A percentile compares a stretch with the other conserved stretches of the same genome.
phyloP scores from a whole-genome alignment of 2,329 filamentous ascomycete species.

The Plectosphaerella sp. region DNA sequence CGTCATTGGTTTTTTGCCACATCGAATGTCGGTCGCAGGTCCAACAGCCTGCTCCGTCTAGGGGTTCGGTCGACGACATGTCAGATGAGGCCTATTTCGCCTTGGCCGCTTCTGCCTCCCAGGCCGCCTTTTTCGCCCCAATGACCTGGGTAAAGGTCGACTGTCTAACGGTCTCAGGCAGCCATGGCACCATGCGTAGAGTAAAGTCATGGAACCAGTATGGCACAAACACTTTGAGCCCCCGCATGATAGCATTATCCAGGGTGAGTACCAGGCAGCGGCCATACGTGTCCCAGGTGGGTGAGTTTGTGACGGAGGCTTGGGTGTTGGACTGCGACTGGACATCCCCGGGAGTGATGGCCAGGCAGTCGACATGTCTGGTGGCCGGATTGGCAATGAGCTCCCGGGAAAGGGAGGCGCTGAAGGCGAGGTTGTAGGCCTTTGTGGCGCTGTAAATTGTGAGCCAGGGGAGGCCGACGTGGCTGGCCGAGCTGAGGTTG shows the following conservation, averaged over 20 bases:
- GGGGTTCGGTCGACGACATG: too few relatives aligned
- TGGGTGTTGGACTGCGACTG: constrained; percentile 1
- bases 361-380: constrained; percentile 21
- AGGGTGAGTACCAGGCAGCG: constrained; percentile 14
- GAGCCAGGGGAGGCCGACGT: constrained; percentile 20
- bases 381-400: constrained; percentile 14
- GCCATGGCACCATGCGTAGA: constrained; percentile 3
- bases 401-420: constrained; percentile 20
- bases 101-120: neutral
- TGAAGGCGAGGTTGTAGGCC: constrained; percentile 23
- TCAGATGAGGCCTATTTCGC: too few relatives aligned
- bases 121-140: neutral
- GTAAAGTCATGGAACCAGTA: constrained; percentile 18
- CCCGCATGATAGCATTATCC: constrained; percentile 14
- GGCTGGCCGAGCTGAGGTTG: constrained; percentile 20
- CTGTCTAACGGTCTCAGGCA: constrained; percentile 4
- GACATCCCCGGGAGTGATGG: constrained; percentile 23
- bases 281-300: neutral
- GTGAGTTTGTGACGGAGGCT: neutral
- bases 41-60: too few relatives aligned
- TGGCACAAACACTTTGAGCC: constrained; percentile 16
- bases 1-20: too few relatives aligned
- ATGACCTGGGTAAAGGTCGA: constrained; percentile 2
- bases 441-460: constrained; percentile 24
- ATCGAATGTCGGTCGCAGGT: too few relatives aligned